A percentile compares a stretch with the other conserved stretches of the same genome.
Conservation (phyloP, 495 filamentous ascomycete genomes). For the Viridothelium virens region DNA sequence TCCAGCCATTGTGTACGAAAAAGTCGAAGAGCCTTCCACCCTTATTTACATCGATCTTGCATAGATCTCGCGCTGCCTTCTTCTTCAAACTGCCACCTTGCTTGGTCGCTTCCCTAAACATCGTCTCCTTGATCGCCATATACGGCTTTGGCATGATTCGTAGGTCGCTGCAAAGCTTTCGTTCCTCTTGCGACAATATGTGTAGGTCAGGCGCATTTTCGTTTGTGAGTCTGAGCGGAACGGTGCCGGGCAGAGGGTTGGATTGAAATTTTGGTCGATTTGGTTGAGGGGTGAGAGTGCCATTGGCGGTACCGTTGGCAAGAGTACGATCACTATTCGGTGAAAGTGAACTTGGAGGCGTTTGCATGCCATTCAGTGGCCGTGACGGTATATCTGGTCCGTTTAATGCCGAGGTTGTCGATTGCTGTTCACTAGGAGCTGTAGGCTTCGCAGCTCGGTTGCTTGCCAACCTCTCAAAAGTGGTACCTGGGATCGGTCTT, state of each 20-base stretch:
- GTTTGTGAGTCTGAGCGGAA: slow-evolving; percentile 60
- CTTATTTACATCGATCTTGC: slow-evolving; percentile 61
- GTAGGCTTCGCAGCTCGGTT: slow-evolving; percentile 47
- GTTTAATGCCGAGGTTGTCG: slow-evolving; percentile 62
- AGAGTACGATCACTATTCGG: slow-evolving; percentile 31
- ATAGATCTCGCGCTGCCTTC: slow-evolving; percentile 70
- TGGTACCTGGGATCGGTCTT: background rate
- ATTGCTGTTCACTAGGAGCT: slow-evolving; percentile 58
- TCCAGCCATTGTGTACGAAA: slow-evolving; percentile 88
- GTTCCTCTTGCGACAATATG: slow-evolving; percentile 75
- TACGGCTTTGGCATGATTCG: slow-evolving; percentile 89
- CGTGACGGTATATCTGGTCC: slow-evolving; percentile 57
- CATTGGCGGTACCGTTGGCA: slow-evolving; percentile 26
- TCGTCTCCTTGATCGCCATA: slow-evolving; percentile 80
- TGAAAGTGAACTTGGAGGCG: slow-evolving; percentile 46
- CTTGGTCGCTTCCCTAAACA: slow-evolving; percentile 83
- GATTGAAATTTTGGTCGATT: slow-evolving; percentile 26
- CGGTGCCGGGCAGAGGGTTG: slow-evolving; percentile 45
- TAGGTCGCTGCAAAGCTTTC: slow-evolving; percentile 72
- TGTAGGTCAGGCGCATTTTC: slow-evolving; percentile 78
- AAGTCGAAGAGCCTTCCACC: slow-evolving; percentile 79
- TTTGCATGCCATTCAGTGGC: slow-evolving; percentile 38
- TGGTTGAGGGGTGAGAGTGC: slow-evolving; percentile 20
- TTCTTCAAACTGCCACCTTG: slow-evolving; percentile 81
- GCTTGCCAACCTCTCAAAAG: slow-evolving; percentile 8